Evolutionary conservation across 2,329 filamentous ascomycete genomes (phyloP), one percentile per base, ranked within the genome.

Genomic region (Fusarium albidum): DNA sequence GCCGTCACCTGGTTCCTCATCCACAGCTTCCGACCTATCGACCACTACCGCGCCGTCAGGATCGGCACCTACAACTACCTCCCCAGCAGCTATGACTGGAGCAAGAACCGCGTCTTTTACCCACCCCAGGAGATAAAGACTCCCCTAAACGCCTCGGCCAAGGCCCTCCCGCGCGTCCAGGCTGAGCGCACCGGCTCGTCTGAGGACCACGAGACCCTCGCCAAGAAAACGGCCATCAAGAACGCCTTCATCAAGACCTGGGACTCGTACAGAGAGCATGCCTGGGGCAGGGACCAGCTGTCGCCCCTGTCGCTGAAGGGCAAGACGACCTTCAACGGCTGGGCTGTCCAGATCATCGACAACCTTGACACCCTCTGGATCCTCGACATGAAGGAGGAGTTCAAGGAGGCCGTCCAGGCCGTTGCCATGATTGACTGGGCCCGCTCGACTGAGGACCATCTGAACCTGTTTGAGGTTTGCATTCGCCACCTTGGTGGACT

Each of bases 401-500:
- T 87, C 58, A 68, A 73, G 38, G 67, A 76, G 45, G 83, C 84
- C 4, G 77, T 86, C 21, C 59, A 67, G 46, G 62, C 72, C 35
- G 73, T 79, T n/a, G 77, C 76, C 33, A 69, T 75, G 26, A 83
- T 87, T 56, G 81, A 87, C 68, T 87, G 84, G 71, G 73, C 75
- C 13, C 80, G 76, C 8, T 79, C 79, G 4, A 70, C 66, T 4
- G 69, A 73, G 27, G 64, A 71, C 3, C 73, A 75, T 14, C 79
- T 87, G 61, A 85, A 80, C 46, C 61, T 83, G n/a, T 88, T 88
- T 57, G 86, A 88, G 67, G 86, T 85, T 8, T 87, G 81, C 25
- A 83, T 84, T 58, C 75, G 81, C 25, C 79, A 82, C 58, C 72
- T 84, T 0, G 82, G 81, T 32, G 81, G 81, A 1, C 71, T 83